These are phyloP conservation scores for Straminergon stramineum DNA, from an alignment of 225 moss, liverwort and hornwort genomes.

Conservation along the genomic window DNA sequence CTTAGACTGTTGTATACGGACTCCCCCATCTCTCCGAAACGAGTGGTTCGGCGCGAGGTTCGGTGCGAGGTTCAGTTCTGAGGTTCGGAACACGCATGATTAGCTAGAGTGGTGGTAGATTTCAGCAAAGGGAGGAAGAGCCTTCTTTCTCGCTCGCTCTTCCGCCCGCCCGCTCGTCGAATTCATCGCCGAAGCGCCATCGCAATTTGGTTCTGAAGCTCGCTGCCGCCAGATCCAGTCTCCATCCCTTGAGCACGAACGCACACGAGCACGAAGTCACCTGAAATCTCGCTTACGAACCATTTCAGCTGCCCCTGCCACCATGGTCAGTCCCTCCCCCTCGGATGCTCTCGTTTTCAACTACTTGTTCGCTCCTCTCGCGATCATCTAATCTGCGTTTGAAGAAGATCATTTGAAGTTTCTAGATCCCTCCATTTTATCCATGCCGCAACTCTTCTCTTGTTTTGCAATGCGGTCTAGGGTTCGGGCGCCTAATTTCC, in stretches of 20 bases:
- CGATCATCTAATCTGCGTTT: neutral
- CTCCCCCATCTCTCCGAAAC: neutral
- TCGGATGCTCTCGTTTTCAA: neutral
- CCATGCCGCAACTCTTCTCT: neutral
- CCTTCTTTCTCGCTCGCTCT: neutral
- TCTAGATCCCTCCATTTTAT: neutral
- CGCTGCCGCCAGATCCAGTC: neutral
- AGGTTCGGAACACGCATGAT: slow-evolving; percentile 1
- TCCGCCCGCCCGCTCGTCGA: neutral
- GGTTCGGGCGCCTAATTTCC: neutral
- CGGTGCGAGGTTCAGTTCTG: neutral
- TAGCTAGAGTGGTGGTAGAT: neutral
- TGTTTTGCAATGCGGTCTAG: neutral
- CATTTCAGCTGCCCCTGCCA: slow-evolving; percentile 2
- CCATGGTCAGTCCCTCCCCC: neutral
- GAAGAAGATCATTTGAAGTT: neutral
- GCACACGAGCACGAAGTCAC: neutral
- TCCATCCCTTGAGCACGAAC: neutral
- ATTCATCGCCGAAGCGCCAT: neutral
- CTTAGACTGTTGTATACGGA: neutral
- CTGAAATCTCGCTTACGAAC: neutral
- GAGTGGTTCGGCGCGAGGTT: neutral
- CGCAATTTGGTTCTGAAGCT: neutral
- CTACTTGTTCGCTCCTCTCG: neutral
- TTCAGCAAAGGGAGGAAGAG: neutral